These are phyloP conservation scores for Jaltomata sinuosa DNA, from an alignment of 257 asterid genomes.

Conservation along the genomic window DNA sequence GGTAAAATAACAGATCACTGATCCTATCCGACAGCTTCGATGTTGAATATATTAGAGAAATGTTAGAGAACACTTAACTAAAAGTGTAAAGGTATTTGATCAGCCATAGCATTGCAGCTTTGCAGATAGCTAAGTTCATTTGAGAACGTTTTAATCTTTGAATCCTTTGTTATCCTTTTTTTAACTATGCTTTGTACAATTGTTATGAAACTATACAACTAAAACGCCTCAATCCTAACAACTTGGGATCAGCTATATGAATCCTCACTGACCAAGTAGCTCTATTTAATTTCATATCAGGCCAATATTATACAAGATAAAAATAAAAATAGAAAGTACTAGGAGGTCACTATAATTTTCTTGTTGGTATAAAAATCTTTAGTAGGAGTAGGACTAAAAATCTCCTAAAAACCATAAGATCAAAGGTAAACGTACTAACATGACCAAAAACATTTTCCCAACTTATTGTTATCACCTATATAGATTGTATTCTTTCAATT, in stretches of 20 bases:
- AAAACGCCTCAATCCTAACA: background rate
- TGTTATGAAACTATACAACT: constrained; percentile 3
- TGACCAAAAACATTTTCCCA: background rate
- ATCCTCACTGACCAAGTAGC: background rate
- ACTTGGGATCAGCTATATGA: background rate
- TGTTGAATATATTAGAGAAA: background rate
- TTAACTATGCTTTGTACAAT: background rate
- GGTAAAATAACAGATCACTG: background rate
- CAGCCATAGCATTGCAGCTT: background rate
- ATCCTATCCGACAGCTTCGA: background rate
- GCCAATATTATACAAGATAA: background rate
- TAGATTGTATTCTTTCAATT: background rate
- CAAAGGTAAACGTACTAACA: background rate
- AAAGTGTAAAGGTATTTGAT: background rate
- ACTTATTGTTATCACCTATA: background rate
- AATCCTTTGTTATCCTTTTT: background rate
- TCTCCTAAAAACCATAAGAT: background rate
- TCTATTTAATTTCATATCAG: background rate
- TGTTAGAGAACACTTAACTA: background rate
- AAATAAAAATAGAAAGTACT: background rate
- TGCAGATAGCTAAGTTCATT: background rate
- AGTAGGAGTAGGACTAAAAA: background rate
- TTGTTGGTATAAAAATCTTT: background rate
- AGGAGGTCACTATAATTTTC: background rate
- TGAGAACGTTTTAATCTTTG: background rate